Conservation (phyloP, 768 basidiomycete genomes). For the Mycena maculata region DNA sequence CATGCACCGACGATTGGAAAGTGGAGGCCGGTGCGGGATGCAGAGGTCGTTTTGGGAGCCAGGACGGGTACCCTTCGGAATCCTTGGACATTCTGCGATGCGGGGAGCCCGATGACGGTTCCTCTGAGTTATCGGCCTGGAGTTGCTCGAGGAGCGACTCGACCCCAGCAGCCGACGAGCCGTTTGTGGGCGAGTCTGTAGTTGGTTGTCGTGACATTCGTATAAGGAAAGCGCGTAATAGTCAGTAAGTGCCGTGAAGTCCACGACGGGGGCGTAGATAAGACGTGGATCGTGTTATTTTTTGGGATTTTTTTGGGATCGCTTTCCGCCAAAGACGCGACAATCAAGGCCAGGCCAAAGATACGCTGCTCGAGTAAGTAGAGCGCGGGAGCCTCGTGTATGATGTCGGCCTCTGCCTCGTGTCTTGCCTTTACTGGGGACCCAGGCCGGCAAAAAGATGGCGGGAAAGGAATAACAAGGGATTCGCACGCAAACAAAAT, state of each 20-base stretch:
- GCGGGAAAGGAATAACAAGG: conserved; percentile 30
- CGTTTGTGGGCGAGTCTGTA: conserved; percentile 43
- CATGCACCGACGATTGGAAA: conserved; percentile 63
- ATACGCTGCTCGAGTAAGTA: conserved; percentile 36
- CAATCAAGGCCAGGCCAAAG: conserved; percentile 34
- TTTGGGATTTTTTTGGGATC: conserved; percentile 38
- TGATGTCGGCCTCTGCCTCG: conserved; percentile 57
- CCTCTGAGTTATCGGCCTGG: conserved; percentile 29
- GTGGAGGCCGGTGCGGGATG: conserved; percentile 82
- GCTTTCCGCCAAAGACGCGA: conserved; percentile 37
- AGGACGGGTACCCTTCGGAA: conserved; percentile 83
- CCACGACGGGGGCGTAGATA: conserved; percentile 26
- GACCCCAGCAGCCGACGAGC: conserved; percentile 39
- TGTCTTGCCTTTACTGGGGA: conserved; percentile 57
- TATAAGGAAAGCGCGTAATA: conserved; percentile 35
- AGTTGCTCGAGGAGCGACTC: conserved; percentile 35
- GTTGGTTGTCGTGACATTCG: conserved; percentile 54
- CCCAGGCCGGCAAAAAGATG: conserved; percentile 39
- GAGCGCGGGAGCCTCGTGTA: conserved; percentile 61
- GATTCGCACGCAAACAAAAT: conserved; percentile 8
- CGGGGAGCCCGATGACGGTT: conserved; percentile 47
- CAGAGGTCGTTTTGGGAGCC: conserved; percentile 84
- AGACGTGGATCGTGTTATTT: conserved; percentile 29
- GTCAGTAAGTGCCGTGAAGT: conserved; percentile 24
- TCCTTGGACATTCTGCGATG: conserved; percentile 53